Base-by-base conservation (phyloP, 305 asterid species). In the Rubia balearica region DNA sequence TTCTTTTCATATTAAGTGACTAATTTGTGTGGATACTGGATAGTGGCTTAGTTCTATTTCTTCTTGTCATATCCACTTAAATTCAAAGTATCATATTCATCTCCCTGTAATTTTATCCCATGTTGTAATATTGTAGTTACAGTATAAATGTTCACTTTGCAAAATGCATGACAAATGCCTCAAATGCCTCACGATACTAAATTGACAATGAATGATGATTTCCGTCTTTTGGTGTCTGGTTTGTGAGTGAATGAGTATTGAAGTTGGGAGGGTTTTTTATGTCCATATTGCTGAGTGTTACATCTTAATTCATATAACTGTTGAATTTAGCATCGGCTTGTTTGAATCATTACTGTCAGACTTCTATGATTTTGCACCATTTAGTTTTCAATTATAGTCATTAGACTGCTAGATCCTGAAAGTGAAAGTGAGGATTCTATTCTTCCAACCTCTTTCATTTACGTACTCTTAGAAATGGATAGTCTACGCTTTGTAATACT, bases 331-430 rank as follows among this genome's bases (percentile, higher is more conserved):
- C 19, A 65, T 19, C 14, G 41, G 46, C 5, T 1, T 41, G 30
- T 42, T 42, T 7, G 16, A 65, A 19, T 65, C 13, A 7, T 65
- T 21, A 16, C 12, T 65, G 14, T 42, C n/a, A 19, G 19, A 41
- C 42, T 30, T 43, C 40, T 17, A 43, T 21, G 56, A 65, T 22
- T 65, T 65, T 65, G 70, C 57, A 43, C 22, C 21, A 65, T 65
- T 43, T 65, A 5, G 40, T 36, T 36, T 36, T 36, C 40, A 36
- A 36, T 33, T 33, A 33, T 2, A 33, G 40, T 36, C 40, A 36
- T 36, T 36, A 4, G 40, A 36, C 40, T 4, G 6, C 40, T 5
- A 36, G 7, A 36, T 36, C 40, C 40, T 4, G 40, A 36, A 36
- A 6, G 6, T 36, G 7, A 36, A 36, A 36, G 6, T 16, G 4